phyloP scores from a whole-genome alignment of 345 rosid genomes.

The Salix exigua region DNA sequence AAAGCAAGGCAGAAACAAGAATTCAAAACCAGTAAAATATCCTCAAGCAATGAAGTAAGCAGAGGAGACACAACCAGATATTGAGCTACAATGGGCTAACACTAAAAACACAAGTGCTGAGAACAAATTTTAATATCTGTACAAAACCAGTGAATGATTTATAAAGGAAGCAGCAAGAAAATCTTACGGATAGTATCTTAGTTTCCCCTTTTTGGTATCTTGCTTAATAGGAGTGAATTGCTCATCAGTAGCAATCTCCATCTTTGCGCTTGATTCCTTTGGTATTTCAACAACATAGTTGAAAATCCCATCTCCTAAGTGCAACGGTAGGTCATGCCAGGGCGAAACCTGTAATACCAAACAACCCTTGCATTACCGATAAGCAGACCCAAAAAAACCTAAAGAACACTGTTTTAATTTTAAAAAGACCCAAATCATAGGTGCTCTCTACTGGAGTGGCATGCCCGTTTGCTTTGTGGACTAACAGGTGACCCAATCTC shows the following conservation, averaged over 20 bases:
- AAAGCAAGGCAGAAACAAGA: background rate
- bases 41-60: background rate
- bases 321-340: constrained; percentile 91
- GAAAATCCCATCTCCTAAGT: constrained; percentile 72
- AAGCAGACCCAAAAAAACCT: background rate
- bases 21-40: background rate
- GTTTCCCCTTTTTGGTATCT: constrained; percentile 74
- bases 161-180: background rate
- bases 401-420: background rate
- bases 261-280: constrained; percentile 87
- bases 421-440: background rate
- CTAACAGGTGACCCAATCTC: background rate
- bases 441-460: background rate
- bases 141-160: background rate
- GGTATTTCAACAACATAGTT: constrained; percentile 89
- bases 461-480: background rate
- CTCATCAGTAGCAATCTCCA: constrained; percentile 98
- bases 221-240: constrained; percentile 87
- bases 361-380: background rate
- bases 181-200: constrained; percentile 68
- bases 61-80: background rate
- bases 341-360: constrained; percentile 64
- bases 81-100: background rate
- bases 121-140: background rate
- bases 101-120: background rate